These are phyloP conservation scores for Bipolaris gigantea DNA, from an alignment of 2,329 filamentous ascomycete genomes.

Conservation along the genomic window DNA sequence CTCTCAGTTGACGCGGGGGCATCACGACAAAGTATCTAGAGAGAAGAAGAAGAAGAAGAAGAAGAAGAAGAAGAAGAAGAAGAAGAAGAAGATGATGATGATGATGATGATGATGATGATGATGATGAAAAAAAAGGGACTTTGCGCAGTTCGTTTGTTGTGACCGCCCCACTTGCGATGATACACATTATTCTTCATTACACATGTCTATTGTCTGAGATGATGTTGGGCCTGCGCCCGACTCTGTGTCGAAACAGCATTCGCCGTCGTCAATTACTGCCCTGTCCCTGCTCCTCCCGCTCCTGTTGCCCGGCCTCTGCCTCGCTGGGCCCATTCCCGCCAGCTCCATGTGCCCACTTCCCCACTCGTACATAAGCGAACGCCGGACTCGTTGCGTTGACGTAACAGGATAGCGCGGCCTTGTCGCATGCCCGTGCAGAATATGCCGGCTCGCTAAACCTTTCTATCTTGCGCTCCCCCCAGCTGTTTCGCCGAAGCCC, in stretches of 20 bases:
- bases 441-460: slow-evolving; percentile 11
- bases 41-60: not conserved
- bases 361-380: slow-evolving; percentile 5
- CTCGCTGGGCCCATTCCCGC: slow-evolving; percentile 7
- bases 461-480: slow-evolving; percentile 10
- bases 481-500: slow-evolving; percentile 19
- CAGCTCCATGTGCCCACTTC: slow-evolving; percentile 3
- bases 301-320: slow-evolving; percentile 5
- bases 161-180: not conserved
- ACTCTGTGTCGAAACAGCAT: not conserved
- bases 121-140: too few species aligned
- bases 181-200: slow-evolving; percentile 4
- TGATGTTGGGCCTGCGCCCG: slow-evolving; percentile 1
- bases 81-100: too few species aligned
- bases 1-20: too few species aligned
- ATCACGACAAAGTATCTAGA: too few species aligned
- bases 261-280: too few species aligned
- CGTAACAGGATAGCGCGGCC: slow-evolving; percentile 17
- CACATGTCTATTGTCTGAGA: slow-evolving; percentile 1
- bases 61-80: too few species aligned
- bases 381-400: slow-evolving; percentile 16
- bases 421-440: slow-evolving; percentile 9
- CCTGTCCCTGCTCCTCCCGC: too few species aligned
- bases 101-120: too few species aligned
- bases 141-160: not conserved